phyloP scores from a whole-genome alignment of 1,139 yeast species.

The Lodderomyces elongisporus region DNA sequence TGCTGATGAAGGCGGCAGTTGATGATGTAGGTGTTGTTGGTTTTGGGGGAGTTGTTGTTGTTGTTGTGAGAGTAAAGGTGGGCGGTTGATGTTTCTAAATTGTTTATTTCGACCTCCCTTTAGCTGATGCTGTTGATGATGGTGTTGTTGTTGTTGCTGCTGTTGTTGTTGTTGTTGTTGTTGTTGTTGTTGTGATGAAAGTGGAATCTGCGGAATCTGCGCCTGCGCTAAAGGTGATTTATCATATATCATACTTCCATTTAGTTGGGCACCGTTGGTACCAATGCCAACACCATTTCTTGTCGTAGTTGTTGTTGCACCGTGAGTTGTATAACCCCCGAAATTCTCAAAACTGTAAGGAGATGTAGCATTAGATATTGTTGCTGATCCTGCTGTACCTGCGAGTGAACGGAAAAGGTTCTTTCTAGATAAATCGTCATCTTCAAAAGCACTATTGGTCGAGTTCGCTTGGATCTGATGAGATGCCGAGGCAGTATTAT shows the following conservation, averaged over 20 bases:
- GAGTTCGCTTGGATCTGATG: slow-evolving; percentile 2
- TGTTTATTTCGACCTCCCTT: slow-evolving; percentile 2
- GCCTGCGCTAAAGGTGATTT: slow-evolving; percentile 7
- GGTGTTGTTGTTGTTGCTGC: slow-evolving; percentile 5
- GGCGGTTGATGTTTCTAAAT: background rate
- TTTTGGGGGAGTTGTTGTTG: slow-evolving; percentile 6
- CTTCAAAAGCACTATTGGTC: slow-evolving; percentile 8
- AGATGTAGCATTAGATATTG: slow-evolving; percentile 14
- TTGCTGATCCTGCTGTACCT: too few relatives aligned
- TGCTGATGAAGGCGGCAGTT: slow-evolving; percentile 6
- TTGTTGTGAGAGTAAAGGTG: slow-evolving; percentile 1
- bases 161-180: slow-evolving; percentile 2
- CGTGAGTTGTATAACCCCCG: slow-evolving; percentile 12
- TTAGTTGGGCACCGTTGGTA: slow-evolving; percentile 6
- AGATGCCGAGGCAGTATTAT: background rate
- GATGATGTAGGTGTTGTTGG: slow-evolving; percentile 1
- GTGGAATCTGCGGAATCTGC: slow-evolving; percentile 4
- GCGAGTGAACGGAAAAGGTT: slow-evolving; percentile 12
- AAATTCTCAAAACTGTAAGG: slow-evolving; percentile 17
- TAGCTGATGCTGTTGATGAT: slow-evolving; percentile 1
- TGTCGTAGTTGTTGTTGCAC: too few relatives aligned
- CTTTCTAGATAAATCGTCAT: slow-evolving; percentile 12
- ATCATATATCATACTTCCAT: slow-evolving; percentile 8
- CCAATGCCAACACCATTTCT: background rate
- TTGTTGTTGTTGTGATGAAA: background rate